Evolutionary conservation across 257 asterid species (phyloP), one percentile per base, ranked within the genome.

Genomic region (Primulina huaijiensis): DNA sequence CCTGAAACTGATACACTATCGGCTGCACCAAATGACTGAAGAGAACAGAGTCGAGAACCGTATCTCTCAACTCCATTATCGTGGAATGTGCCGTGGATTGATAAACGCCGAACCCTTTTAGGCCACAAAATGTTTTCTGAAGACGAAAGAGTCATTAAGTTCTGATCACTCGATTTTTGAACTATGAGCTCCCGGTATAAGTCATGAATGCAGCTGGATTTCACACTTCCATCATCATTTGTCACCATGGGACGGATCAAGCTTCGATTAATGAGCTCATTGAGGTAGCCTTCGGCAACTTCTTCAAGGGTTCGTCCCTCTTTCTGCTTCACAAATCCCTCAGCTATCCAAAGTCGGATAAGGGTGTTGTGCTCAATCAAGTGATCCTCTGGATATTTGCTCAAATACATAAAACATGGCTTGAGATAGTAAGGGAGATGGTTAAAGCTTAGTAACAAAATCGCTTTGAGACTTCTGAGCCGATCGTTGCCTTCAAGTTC

Each of bases 241-340:
- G 59, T 57, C 62, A 61, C 72, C 27, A 70, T 70, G 37, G 76
- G 66, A 7, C 57, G 72, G 62, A 82, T 63, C 74, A 82, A 74
- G 60, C 78, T 77, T 74, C 84, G 73, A 59, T 75, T 79, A 17
- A 82, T 31, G 23, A 82, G 78, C 76, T 82, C 87, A 64, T 82
- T 74, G 72, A 82, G 77, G 66, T 77, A 82, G 12, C 82, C 70
- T 62, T 82, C 77, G 3, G 84, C 87, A 68, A 82, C 77, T 25
- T 77, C 75, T 61, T 79, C 80, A 37, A 62, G 2, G 17, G 79
- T 82, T 38, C 78, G 58, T 25, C 74, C 79, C n/a, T 58, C 79
- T 29, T 57, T 74, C 23, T 33, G 65, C 65, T 65, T 63, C 55
- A 77, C 77, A 10, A 82, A 79, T 7, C 86, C 80, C 72, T 82